Percentiles rank a stretch among this genome's conserved stretches.
These are phyloP conservation scores for Geotrichum aggregatum DNA, from an alignment of 1,139 yeast genomes.

Conservation along the genomic window DNA sequence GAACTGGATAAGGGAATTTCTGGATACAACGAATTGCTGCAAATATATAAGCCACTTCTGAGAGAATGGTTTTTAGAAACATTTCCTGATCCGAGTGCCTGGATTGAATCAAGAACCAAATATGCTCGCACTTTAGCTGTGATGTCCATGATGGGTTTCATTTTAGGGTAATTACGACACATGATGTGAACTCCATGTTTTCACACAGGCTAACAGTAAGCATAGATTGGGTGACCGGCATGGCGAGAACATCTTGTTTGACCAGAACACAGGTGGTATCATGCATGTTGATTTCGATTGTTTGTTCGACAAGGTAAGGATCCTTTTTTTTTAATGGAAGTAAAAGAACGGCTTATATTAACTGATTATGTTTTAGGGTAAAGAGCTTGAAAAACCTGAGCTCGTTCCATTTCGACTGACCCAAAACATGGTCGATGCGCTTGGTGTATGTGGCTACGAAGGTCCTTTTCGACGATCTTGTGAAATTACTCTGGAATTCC, in stretches of 20 bases:
- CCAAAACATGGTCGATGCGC: conserved; percentile 81
- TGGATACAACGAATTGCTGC: conserved; percentile 28
- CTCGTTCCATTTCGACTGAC: conserved; percentile 91
- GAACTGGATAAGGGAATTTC: not conserved
- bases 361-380: conserved; percentile 34
- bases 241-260: conserved; percentile 80
- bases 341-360: no score
- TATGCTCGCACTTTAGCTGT: conserved; percentile 84
- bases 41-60: conserved; percentile 64
- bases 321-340: no score
- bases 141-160: conserved; percentile 95
- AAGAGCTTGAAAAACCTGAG: conserved; percentile 72
- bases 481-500: conserved; percentile 72
- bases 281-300: conserved; percentile 97
- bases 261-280: conserved; percentile 70
- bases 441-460: conserved; percentile 87
- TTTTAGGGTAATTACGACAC: conserved; percentile 39
- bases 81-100: conserved; percentile 82
- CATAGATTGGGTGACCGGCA: conserved; percentile 78
- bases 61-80: conserved; percentile 84
- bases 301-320: conserved; percentile 60
- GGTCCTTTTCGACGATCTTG: conserved; percentile 83
- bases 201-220: conserved; percentile 33
- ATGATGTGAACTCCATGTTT: not conserved
- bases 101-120: conserved; percentile 76